Evolutionary conservation across 306 rosid species (phyloP).

Genomic region (Nissolia schottii): DNA sequence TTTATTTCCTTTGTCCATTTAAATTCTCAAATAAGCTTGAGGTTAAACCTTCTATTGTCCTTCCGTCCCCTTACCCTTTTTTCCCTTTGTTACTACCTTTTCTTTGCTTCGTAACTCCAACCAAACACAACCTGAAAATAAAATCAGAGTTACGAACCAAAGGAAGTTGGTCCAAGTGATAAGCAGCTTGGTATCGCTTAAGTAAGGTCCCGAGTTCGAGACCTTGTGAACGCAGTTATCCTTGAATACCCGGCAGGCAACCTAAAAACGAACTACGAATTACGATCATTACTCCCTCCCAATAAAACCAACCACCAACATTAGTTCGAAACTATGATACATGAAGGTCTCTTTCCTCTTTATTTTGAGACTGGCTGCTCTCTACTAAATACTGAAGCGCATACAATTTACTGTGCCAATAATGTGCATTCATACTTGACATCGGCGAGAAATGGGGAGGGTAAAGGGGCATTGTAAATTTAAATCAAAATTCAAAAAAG

Average conservation of each 20-base stretch:
- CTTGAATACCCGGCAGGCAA: no score
- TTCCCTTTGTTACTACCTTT: no score
- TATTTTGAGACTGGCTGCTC: not conserved
- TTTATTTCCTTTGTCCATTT: not conserved
- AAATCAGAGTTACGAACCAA: not conserved
- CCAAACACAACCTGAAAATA: not conserved
- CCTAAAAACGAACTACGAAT: not conserved
- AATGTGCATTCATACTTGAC: constrained; percentile 8
- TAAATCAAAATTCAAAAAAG: not conserved
- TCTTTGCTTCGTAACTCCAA: no score
- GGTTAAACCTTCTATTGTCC: no score
- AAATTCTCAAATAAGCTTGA: no score
- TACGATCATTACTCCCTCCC: not conserved
- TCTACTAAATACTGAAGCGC: not conserved
- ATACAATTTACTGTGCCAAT: not conserved
- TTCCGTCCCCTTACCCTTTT: no score
- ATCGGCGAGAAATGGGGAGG: not conserved
- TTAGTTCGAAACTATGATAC: not conserved
- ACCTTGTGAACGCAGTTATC: no score
- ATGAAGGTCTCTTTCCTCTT: not conserved
- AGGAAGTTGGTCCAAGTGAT: no score
- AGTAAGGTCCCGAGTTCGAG: no score
- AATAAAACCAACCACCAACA: not conserved
- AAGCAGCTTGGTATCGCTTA: no score
- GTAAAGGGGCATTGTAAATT: not conserved